Evolutionary conservation across 768 basidiomycete genomes (phyloP).

Genomic region (Rhodosporidiobolus odoratus): DNA sequence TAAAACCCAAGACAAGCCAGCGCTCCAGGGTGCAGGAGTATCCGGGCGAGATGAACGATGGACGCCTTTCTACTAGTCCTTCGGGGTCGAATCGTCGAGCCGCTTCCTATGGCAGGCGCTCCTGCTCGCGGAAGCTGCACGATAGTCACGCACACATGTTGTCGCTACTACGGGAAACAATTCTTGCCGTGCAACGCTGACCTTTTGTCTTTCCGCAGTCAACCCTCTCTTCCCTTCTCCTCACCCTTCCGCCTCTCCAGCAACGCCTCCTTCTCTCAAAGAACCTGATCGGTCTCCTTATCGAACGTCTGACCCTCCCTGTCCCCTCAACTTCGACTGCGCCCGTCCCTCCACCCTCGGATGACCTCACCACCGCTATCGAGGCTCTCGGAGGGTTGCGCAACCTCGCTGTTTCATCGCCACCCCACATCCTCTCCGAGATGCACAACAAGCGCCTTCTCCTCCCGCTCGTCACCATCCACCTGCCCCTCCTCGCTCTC

Average conservation of each 20-base stretch:
- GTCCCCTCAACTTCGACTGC: background rate
- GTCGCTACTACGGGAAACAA: too few relatives aligned
- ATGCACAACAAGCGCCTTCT: constrained; percentile 40
- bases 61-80: too few relatives aligned
- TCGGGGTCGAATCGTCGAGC: too few relatives aligned
- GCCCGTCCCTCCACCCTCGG: constrained; percentile 8
- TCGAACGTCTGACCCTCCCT: constrained; percentile 30
- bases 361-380: constrained; percentile 27
- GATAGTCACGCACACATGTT: background rate
- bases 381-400: constrained; percentile 34
- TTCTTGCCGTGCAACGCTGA: background rate
- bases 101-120: too few relatives aligned
- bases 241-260: constrained; percentile 27
- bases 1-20: too few relatives aligned
- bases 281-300: constrained; percentile 37
- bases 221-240: constrained; percentile 18
- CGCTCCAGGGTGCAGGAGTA: too few relatives aligned
- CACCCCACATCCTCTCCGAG: constrained; percentile 34
- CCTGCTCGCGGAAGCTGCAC: background rate
- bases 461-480: constrained; percentile 28
- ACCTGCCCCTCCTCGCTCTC: constrained; percentile 30
- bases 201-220: constrained; percentile 1
- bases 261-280: constrained; percentile 30
- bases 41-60: too few relatives aligned
- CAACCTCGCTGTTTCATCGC: constrained; percentile 35